A percentile compares a stretch with the other conserved stretches of the same genome.
Conservation (phyloP, 2,329 filamentous ascomycete species). For the Dothistroma septosporum region DNA sequence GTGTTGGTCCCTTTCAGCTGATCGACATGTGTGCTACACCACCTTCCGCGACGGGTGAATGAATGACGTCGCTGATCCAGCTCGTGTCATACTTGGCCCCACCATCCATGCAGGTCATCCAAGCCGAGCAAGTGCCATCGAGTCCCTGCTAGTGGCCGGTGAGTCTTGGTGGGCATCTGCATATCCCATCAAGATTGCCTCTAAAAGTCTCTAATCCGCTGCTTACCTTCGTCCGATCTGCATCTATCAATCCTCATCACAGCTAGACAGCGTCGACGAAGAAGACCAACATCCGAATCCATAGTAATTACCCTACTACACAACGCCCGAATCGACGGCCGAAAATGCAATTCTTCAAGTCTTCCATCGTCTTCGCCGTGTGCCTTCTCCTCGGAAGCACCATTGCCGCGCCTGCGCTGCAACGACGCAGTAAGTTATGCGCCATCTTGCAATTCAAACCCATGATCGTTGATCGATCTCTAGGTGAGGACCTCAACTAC, state of each 20-base stretch:
- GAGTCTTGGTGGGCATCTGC: background rate
- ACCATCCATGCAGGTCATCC: background rate
- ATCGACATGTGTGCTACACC: background rate
- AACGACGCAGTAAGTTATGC: background rate
- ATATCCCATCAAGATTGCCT: too few species aligned
- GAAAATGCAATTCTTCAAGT: background rate
- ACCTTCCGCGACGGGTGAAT: background rate
- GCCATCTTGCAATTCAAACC: too few species aligned
- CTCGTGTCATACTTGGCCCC: background rate
- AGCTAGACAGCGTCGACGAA: background rate
- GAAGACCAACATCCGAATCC: too few species aligned
- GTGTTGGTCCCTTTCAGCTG: background rate
- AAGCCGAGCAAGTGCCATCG: background rate
- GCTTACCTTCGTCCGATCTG: too few species aligned
- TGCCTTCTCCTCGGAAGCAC: background rate
- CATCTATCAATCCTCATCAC: background rate
- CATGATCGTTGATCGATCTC: background rate
- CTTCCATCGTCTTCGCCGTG: background rate
- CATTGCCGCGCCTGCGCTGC: background rate
- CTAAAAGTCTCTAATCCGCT: too few species aligned
- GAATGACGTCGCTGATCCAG: background rate
- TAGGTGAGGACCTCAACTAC: conserved; percentile 2
- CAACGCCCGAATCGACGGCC: background rate
- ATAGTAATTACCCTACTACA: too few species aligned
- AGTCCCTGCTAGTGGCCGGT: background rate